phyloP scores from a whole-genome alignment of 2,329 filamentous ascomycete species.

The Ceratocystis diversiconidia region DNA sequence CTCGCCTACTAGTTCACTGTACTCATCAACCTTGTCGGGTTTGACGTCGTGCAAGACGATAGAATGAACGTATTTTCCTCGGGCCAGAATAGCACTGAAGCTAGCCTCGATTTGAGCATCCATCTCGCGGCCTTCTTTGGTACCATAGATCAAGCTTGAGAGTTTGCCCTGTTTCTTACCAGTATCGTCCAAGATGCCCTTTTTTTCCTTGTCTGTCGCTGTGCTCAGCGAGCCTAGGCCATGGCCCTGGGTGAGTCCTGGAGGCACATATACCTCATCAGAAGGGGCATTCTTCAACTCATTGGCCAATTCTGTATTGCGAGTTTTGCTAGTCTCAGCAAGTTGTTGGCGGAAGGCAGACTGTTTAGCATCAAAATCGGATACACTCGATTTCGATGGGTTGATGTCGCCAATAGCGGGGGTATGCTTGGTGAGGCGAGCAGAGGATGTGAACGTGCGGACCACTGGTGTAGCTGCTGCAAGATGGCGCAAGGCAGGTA shows the following conservation, averaged over 20 bases:
- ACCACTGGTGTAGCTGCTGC: slow-evolving; percentile 24
- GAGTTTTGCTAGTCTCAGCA: slow-evolving; percentile 61
- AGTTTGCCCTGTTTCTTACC: slow-evolving; percentile 59
- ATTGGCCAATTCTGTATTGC: slow-evolving; percentile 10
- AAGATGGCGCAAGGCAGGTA: slow-evolving; percentile 25
- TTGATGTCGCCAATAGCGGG: slow-evolving; percentile 81
- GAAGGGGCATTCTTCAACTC: slow-evolving; percentile 11
- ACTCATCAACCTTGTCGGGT: slow-evolving; percentile 90
- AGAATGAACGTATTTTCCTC: slow-evolving; percentile 96
- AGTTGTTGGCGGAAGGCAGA: slow-evolving; percentile 75
- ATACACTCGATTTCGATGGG: slow-evolving; percentile 47
- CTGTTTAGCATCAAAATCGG: slow-evolving; percentile 70
- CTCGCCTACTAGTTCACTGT: slow-evolving; percentile 71
- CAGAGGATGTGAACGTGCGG: slow-evolving; percentile 21
- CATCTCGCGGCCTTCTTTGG: slow-evolving; percentile 83
- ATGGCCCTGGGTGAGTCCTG: slow-evolving; percentile 29
- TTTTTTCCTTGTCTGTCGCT: slow-evolving; percentile 30
- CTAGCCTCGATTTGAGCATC: slow-evolving; percentile 92
- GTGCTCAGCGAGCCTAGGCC: slow-evolving; percentile 48
- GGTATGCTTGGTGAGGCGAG: slow-evolving; percentile 29
- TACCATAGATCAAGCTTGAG: slow-evolving; percentile 88
- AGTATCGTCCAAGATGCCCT: slow-evolving; percentile 31
- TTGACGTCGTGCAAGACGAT: slow-evolving; percentile 95
- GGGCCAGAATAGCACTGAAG: slow-evolving; percentile 85
- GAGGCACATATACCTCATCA: slow-evolving; percentile 8